Conservation (phyloP, 2,329 filamentous ascomycete species). For the Mycosphaerella sp. region DNA sequence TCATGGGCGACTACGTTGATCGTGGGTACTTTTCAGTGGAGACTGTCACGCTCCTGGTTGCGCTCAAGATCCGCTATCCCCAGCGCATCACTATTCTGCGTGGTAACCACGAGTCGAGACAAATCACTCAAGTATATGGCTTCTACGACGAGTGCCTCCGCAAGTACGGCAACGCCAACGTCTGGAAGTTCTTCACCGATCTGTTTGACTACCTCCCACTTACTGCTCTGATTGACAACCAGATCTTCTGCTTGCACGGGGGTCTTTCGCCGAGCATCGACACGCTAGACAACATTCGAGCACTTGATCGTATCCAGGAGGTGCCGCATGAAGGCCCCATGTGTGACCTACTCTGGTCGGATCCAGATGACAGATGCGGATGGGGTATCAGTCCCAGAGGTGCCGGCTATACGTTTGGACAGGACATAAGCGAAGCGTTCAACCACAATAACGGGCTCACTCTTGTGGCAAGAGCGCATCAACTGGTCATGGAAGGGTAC, state of each 20-base stretch:
- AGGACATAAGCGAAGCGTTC: constrained; percentile 97
- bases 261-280: constrained; percentile 94
- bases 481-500: constrained; percentile 99
- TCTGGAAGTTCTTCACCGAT: constrained; percentile 99
- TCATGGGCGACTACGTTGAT: constrained; percentile 99
- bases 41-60: constrained; percentile 92
- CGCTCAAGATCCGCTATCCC: constrained; percentile 95
- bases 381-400: constrained; percentile 62
- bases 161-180: constrained; percentile 98
- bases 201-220: constrained; percentile 98
- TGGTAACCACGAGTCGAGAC: constrained; percentile 97
- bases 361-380: constrained; percentile 83
- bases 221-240: constrained; percentile 95
- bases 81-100: constrained; percentile 97
- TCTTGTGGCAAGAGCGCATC: constrained; percentile 90
- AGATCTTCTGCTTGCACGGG: constrained; percentile 98
- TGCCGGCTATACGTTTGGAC: constrained; percentile 63
- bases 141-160: constrained; percentile 99
- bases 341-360: constrained; percentile 96
- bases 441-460: constrained; percentile 99
- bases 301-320: constrained; percentile 93
- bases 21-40: constrained; percentile 98
- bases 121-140: constrained; percentile 98
- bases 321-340: constrained; percentile 97
- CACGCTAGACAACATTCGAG: constrained; percentile 90